Evolutionary conservation across 257 asterid species (phyloP), one percentile per base, ranked within the genome.

Genomic region (Thymus mandschuricus): DNA sequence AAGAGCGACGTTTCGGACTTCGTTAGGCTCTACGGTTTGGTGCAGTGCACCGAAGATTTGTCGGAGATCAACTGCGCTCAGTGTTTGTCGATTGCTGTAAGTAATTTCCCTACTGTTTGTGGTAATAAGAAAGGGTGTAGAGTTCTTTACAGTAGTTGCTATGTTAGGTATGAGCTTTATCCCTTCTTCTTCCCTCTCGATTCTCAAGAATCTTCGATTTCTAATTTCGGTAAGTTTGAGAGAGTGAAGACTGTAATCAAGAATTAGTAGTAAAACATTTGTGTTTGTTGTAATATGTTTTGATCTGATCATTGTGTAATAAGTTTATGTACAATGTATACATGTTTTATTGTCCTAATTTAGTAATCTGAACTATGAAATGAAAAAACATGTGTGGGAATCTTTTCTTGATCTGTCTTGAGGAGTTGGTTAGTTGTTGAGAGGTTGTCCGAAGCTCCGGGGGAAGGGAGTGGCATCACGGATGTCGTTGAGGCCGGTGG

Each of bases 381-480:
- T 21, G 21, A 21, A 21, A 21, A 21, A 21, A 21, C 21, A 21
- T 21, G 21, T 21, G 21, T 21, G 21, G 21, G 21, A 21, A 21
- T 21, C 21, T 40, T n/a, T 30, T 70, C 29, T 30, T 61, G 27
- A 51, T 40, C 9, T n/a, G 21, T 60, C 30, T 33, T 59, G 34
- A 50, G 27, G 6, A 38, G 0, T 3, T 11, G 10, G 67, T 79
- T 69, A 93, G 70, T 85, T 87, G 62, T 74, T 77, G 60, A 81
- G 41, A 38, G 41, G 85, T 70, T 79, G 84, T 78, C 97, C 88
- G 11, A 51, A 73, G 70, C 96, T 91, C 79, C 96, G 81, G 46
- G 97, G 95, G 68, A 91, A 94, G 13, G 99, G 95, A 44, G 86
- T 88, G 3, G 83, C 97, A 60, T 94, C 99, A 83, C 88, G 86